Evolutionary conservation across 176 grass and related monocot species (phyloP), one percentile per base, ranked within the genome.

Genomic region (Avena eriantha): DNA sequence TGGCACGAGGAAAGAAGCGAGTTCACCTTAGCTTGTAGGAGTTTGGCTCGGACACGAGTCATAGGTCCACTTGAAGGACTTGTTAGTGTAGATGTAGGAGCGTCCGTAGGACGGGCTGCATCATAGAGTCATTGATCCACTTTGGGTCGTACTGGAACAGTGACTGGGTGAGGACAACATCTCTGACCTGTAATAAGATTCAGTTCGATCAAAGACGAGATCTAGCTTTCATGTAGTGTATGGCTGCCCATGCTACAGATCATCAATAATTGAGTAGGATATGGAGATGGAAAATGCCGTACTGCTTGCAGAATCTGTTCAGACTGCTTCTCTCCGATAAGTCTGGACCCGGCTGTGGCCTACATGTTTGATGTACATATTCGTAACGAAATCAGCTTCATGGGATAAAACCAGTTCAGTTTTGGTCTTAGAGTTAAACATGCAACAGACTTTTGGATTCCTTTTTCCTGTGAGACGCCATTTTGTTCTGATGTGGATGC

Each of bases 241-340:
- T 56, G 54, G 54, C 18, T 54, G 18, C 17, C 17, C 17, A 5
- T 21, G 17, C 54, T 18, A 56, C 14, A 15, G 8, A 46, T 51
- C 54, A 21, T 21, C 54, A 56, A 8, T 21, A 19, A 19, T 18
- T 56, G 54, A 56, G 19, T 21, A 19, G 51, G 51, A 18, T 5
- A 17, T 18, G 35, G 55, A 22, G 31, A 35, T 35, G 46, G 34
- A 9, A 76, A 55, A 18, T 12, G 35, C 49, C 55, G 1, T 90
- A 90, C 77, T 19, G 88, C 91, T 72, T 87, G 15, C 12, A 93
- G 84, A 55, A 93, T 93, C 26, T 84, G 35, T 10, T 87, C 77
- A 0, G 91, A 49, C 33, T 82, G 77, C 61, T 82, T 60, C 3
- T 87, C 69, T 64, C 91, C 87, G 2, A 93, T 29, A 5, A 93